A percentile compares a stretch with the other conserved stretches of the same genome.
Conservation (phyloP, 371 early-diverging fungal species). For the Blakeslea trispora region DNA sequence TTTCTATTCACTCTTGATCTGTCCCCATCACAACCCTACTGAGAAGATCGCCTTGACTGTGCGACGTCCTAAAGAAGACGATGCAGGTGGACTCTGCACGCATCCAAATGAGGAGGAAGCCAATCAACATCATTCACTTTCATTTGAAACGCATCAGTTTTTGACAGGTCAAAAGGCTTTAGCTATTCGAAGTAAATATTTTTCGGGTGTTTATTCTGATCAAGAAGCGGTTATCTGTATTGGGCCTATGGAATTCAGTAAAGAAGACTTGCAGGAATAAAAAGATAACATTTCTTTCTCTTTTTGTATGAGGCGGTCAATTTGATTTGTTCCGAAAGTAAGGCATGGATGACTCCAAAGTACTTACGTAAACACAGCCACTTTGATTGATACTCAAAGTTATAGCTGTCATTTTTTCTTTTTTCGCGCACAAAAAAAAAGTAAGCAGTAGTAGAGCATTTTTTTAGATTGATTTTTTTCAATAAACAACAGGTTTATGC, state of each 20-base stretch:
- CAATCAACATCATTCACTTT: slow-evolving; percentile 12
- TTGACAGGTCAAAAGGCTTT: slow-evolving; percentile 14
- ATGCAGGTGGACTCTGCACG: slow-evolving; percentile 15
- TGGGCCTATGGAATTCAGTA: slow-evolving; percentile 13
- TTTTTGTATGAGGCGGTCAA: no score
- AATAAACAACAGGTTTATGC: no score
- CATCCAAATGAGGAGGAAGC: slow-evolving; percentile 16
- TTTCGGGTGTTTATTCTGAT: neutral
- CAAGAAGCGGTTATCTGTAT: slow-evolving; percentile 14
- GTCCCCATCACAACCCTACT: neutral
- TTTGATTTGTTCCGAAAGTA: no score
- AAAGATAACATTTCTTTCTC: no score
- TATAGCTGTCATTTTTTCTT: no score
- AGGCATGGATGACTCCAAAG: no score
- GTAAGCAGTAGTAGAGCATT: no score
- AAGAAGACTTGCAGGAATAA: neutral
- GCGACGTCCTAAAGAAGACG: slow-evolving; percentile 18
- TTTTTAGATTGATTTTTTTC: no score
- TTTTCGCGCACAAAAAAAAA: no score
- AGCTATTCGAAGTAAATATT: slow-evolving; percentile 13
- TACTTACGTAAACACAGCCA: no score
- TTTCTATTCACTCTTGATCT: slow-evolving; percentile 19
- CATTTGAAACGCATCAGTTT: slow-evolving; percentile 21
- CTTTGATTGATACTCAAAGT: no score
- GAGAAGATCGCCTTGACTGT: slow-evolving; percentile 7